Conservation (phyloP, 352 stramenopile genomes). For the Halophytophthora polymorphica region DNA sequence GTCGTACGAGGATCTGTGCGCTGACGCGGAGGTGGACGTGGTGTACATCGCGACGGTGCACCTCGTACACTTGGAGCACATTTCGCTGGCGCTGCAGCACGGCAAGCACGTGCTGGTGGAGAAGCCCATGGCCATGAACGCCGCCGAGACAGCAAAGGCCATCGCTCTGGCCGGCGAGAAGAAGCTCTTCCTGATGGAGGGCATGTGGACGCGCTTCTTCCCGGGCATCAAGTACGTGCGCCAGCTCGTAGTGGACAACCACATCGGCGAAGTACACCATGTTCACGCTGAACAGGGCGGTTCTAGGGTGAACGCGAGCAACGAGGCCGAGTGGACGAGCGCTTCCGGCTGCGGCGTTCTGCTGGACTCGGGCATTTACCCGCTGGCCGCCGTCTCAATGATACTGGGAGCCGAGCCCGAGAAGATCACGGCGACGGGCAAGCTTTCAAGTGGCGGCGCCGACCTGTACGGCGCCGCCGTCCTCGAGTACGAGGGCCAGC, state of each 20-base stretch:
- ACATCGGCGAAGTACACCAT: constrained; percentile 68
- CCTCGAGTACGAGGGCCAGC: constrained; percentile 41
- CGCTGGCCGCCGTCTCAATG: constrained; percentile 69
- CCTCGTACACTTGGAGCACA: constrained; percentile 75
- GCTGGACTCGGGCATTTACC: constrained; percentile 80
- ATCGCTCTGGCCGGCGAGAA: constrained; percentile 60
- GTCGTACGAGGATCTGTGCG: constrained; percentile 82
- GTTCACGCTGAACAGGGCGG: constrained; percentile 53
- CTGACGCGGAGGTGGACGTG: constrained; percentile 82
- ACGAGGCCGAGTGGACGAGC: constrained; percentile 49
- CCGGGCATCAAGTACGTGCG: constrained; percentile 59
- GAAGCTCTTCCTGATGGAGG: constrained; percentile 80
- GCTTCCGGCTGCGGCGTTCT: constrained; percentile 62
- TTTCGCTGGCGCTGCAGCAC: constrained; percentile 68
- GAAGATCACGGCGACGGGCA: constrained; percentile 44
- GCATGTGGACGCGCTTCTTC: constrained; percentile 88
- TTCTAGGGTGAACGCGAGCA: constrained; percentile 19
- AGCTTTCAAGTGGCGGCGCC: constrained; percentile 36
- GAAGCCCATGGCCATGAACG: constrained; percentile 91
- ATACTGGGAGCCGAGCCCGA: constrained; percentile 43
- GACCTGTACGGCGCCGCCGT: constrained; percentile 51
- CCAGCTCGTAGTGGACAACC: constrained; percentile 43
- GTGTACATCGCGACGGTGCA: constrained; percentile 94
- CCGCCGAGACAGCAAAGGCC: constrained; percentile 65
- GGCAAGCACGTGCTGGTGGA: constrained; percentile 93